Conservation (phyloP, 495 filamentous ascomycete genomes). For the Hypomontagnella submonticulosa region DNA sequence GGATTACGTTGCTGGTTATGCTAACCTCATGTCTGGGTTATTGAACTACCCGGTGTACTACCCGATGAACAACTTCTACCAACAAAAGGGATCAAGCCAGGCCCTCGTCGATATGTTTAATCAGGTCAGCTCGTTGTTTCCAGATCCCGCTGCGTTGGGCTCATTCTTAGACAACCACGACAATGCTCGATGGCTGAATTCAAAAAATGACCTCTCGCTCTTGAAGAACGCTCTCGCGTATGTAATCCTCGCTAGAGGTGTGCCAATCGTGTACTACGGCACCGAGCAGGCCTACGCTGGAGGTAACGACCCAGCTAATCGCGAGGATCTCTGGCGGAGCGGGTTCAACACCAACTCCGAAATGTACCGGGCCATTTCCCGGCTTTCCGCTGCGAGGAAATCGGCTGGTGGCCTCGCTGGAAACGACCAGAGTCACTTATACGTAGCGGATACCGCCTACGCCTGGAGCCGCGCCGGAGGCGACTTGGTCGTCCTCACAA, state of each 20-base stretch:
- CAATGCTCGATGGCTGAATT: slow-evolving; percentile 70
- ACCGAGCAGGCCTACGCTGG: slow-evolving; percentile 79
- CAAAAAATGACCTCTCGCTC: slow-evolving; percentile 65
- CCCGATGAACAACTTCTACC: slow-evolving; percentile 69
- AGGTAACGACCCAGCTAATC: slow-evolving; percentile 68
- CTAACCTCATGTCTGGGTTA: slow-evolving; percentile 69
- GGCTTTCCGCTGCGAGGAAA: slow-evolving; percentile 48
- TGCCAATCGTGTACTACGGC: slow-evolving; percentile 62
- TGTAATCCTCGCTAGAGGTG: slow-evolving; percentile 69
- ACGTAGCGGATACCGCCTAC: slow-evolving; percentile 52
- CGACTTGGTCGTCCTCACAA: slow-evolving; percentile 54
- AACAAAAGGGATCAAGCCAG: slow-evolving; percentile 66
- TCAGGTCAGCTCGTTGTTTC: slow-evolving; percentile 59
- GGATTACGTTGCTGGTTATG: slow-evolving; percentile 71
- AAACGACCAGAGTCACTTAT: slow-evolving; percentile 54
- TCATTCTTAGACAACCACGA: slow-evolving; percentile 88
- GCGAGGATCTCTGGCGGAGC: slow-evolving; percentile 79
- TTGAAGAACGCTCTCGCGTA: slow-evolving; percentile 77
- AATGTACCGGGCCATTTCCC: slow-evolving; percentile 63
- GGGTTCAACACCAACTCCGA: slow-evolving; percentile 67
- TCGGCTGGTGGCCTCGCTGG: slow-evolving; percentile 52
- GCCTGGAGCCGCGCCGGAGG: slow-evolving; percentile 54
- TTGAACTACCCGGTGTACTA: slow-evolving; percentile 72
- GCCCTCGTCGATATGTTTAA: slow-evolving; percentile 69
- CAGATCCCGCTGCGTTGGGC: slow-evolving; percentile 56